Evolutionary conservation across 495 filamentous ascomycete genomes (phyloP).

Genomic region (Viridothelium virens): DNA sequence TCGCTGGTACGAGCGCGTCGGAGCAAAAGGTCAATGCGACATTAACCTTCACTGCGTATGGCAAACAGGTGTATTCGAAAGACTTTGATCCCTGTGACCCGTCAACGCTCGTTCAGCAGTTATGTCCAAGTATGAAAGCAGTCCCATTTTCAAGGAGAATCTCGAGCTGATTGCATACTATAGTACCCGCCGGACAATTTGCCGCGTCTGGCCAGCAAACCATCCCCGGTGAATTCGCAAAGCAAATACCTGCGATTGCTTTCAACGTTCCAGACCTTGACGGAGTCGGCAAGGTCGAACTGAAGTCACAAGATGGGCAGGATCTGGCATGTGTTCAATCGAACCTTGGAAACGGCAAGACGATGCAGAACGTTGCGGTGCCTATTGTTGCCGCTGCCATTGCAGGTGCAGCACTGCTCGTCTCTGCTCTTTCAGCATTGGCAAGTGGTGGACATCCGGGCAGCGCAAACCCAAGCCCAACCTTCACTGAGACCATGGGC

Average conservation of each 20-base stretch:
- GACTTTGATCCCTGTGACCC: conserved; percentile 78
- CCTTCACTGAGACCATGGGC: conserved; percentile 75
- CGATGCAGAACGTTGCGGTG: conserved; percentile 62
- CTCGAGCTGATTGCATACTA: conserved; percentile 30
- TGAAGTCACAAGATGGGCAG: conserved; percentile 53
- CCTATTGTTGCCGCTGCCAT: conserved; percentile 80
- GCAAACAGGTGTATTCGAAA: conserved; percentile 70
- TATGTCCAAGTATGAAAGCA: conserved; percentile 69
- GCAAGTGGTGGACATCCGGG: conserved; percentile 54
- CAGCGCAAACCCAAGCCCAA: conserved; percentile 64
- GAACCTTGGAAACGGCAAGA: conserved; percentile 77
- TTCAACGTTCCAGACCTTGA: conserved; percentile 89
- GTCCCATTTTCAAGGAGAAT: conserved; percentile 1
- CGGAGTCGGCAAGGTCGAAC: conserved; percentile 70
- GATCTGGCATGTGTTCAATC: conserved; percentile 80
- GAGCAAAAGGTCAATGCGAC: conserved; percentile 74
- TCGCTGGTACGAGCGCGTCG: conserved; percentile 65
- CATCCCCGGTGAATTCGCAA: conserved; percentile 63
- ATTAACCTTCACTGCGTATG: conserved; percentile 78
- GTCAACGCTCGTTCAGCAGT: conserved; percentile 47
- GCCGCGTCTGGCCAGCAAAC: conserved; percentile 57
- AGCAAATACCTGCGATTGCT: conserved; percentile 77
- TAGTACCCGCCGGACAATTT: conserved; percentile 70
- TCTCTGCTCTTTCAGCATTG: conserved; percentile 66
- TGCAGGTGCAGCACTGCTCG: conserved; percentile 71